These are phyloP conservation scores for Silene noctiflora DNA, from an alignment of 179 eudicot genomes.

Conservation along the genomic window DNA sequence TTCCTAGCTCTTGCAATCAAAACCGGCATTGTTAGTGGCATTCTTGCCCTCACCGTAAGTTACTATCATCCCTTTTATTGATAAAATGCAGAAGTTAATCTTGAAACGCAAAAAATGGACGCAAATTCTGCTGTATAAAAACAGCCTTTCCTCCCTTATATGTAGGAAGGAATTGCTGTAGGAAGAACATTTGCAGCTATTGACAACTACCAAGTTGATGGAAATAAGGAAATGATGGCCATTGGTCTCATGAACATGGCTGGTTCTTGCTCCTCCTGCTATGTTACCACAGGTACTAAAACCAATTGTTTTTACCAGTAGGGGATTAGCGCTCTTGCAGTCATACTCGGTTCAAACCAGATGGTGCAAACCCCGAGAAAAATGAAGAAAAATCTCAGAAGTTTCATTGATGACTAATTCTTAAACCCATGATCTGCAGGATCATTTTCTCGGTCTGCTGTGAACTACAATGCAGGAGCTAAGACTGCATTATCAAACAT, in stretches of 20 bases:
- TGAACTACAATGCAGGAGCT: slow-evolving; percentile 90
- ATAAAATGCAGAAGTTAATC: neutral
- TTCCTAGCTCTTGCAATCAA: slow-evolving; percentile 60
- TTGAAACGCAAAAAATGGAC: neutral
- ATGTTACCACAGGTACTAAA: slow-evolving; percentile 72
- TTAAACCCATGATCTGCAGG: slow-evolving; percentile 39
- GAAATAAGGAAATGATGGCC: slow-evolving; percentile 98
- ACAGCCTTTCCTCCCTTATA: neutral
- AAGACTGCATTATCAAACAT: slow-evolving; percentile 80
- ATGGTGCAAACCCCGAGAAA: neutral
- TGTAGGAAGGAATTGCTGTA: slow-evolving; percentile 95
- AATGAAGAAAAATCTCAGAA: neutral
- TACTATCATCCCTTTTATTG: neutral
- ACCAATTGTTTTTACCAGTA: neutral
- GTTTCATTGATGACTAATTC: neutral
- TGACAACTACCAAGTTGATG: slow-evolving; percentile 92
- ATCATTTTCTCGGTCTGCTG: slow-evolving; percentile 92
- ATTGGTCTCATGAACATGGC: slow-evolving; percentile 96
- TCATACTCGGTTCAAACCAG: neutral
- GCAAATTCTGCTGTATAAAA: slow-evolving; percentile 11
- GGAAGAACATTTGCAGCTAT: slow-evolving; percentile 93
- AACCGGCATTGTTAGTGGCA: slow-evolving; percentile 82
- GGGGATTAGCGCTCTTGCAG: neutral
- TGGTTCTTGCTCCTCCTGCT: slow-evolving; percentile 95
- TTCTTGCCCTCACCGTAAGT: slow-evolving; percentile 88